Evolutionary conservation across 495 filamentous ascomycete species (phyloP).

Genomic region (Penicillium nucicola): DNA sequence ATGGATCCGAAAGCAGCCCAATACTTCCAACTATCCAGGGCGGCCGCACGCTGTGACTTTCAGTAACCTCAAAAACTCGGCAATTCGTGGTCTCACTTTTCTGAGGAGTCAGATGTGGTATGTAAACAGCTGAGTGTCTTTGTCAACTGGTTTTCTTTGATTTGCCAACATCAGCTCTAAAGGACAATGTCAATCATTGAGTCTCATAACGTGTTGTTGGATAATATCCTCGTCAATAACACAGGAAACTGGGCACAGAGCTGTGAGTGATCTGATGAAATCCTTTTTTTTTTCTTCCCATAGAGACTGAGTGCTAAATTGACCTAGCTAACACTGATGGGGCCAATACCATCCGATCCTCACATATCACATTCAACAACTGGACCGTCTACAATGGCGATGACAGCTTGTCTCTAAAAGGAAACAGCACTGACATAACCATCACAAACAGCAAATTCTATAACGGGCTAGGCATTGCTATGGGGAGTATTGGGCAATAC

Average conservation of each 20-base stretch:
- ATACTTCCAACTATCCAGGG: conserved; percentile 40
- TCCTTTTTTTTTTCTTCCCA: neutral
- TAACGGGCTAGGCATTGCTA: conserved; percentile 30
- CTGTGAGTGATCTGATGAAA: neutral
- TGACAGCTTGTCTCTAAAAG: conserved; percentile 36
- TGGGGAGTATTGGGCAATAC: conserved; percentile 48
- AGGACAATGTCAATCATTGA: conserved; percentile 35
- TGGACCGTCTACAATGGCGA: conserved; percentile 37
- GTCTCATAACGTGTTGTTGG: conserved; percentile 29
- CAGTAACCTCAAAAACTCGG: conserved; percentile 30
- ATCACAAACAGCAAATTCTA: conserved; percentile 33
- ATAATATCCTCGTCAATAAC: conserved; percentile 42
- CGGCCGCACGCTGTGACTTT: conserved; percentile 41
- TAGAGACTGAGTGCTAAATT: neutral
- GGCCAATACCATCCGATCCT: conserved; percentile 32
- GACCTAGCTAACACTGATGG: conserved; percentile 36
- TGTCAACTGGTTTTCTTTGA: no score
- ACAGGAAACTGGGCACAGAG: conserved; percentile 19
- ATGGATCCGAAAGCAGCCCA: conserved; percentile 19
- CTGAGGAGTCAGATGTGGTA: conserved; percentile 47
- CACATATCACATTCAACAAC: conserved; percentile 30
- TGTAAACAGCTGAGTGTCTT: neutral
- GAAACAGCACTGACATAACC: conserved; percentile 36
- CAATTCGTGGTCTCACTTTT: conserved; percentile 32
- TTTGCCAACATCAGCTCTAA: neutral